Evolutionary conservation across 108 stramenopile genomes (phyloP), one percentile per base, ranked within the genome.

Genomic region (Stephanodiscus minutulus): DNA sequence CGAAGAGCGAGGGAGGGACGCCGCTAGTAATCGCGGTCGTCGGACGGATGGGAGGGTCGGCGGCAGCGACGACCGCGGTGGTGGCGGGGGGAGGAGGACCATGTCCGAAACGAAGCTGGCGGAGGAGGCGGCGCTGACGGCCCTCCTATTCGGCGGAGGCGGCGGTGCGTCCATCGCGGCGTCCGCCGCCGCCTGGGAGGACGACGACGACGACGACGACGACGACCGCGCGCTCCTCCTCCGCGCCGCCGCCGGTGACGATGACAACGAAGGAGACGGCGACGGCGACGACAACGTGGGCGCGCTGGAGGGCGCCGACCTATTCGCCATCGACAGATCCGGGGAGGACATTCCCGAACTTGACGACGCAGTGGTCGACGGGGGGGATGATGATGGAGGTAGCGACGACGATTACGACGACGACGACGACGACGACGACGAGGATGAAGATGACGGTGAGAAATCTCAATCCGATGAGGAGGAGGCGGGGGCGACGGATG

Each of bases 311-410:
- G 49, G 65, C 44, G 76, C 31, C 17, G 81, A 65, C 59, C 55
- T 74, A 3, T 76, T 72, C 61, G 52, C 74, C 5, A 83, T 74
- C 50, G 67, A 76, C 70, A 54, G 73, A 24, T 66, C 64, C 11
- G 74, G 71, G 18, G 79, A 68, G 33, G 81, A 76, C 33, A 36
- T 55, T 46, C 67, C 63, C 25, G 72, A 68, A 33, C 37, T 53
- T 41, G 82, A 69, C 28, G 36, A 31, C 10, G 66, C 61, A 5
- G 54, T 17, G 12, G 21, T 18, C 1, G 22, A 57, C 15, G 43
- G 29, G 46, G 59, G 33, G 20, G 79, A 63, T 20, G 73, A 68
- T 27, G 58, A 68, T 49, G 82, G 61, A 31, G 47, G 15, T 11
- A 61, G 69, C 2, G 55, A 36, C 17, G 44, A 31, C 12, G 22